Conservation (phyloP, 1,284 basidiomycete genomes). For the Cutaneotrichosporon sp. region DNA sequence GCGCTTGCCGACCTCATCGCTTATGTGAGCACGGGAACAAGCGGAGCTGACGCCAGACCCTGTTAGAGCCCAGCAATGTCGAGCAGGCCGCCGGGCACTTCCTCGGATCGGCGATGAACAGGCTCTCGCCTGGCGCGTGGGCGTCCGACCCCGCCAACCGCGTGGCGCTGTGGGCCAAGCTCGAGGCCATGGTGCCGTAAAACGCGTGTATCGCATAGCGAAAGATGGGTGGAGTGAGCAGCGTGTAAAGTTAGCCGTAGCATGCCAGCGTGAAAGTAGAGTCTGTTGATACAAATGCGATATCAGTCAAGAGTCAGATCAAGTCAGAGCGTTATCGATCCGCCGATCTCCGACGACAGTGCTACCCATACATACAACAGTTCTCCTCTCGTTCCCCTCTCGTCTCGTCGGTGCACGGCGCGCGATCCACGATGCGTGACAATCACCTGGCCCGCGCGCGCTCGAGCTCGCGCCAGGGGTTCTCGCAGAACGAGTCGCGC, state of each 20-base stretch:
- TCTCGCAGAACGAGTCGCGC: constrained; percentile 42
- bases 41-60: neutral
- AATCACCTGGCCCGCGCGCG: neutral
- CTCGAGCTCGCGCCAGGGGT: constrained; percentile 39
- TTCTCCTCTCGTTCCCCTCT: too few species aligned
- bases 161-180: neutral
- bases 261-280: too few species aligned
- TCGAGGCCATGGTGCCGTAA: neutral
- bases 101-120: neutral
- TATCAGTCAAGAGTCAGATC: too few species aligned
- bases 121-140: neutral
- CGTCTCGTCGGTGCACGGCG: neutral
- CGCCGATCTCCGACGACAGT: neutral
- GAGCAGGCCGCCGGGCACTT: neutral
- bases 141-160: neutral
- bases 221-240: too few species aligned
- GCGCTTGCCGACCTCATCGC: neutral
- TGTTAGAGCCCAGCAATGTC: neutral
- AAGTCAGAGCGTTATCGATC: neutral
- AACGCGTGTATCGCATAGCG: too few species aligned
- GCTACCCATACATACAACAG: neutral
- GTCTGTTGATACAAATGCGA: too few species aligned
- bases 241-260: too few species aligned
- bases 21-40: neutral
- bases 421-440: neutral